Conservation (phyloP, 2,329 filamentous ascomycete genomes). For the Aspergillus japonicus region DNA sequence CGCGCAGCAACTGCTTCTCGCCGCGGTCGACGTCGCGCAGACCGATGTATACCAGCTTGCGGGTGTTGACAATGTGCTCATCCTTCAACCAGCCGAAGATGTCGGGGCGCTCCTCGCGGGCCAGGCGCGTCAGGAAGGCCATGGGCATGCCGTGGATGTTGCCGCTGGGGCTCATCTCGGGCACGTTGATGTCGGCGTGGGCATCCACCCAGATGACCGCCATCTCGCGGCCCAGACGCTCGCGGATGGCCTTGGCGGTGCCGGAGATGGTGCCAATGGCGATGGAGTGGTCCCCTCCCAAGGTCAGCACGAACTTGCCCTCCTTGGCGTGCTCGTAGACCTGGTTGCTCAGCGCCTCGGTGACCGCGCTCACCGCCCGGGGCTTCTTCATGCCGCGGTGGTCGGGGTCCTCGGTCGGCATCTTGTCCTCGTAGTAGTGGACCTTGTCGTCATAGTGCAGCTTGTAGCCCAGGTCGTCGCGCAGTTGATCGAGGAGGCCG, state of each 20-base stretch:
- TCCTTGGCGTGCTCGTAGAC: conserved; percentile 82
- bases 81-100: conserved; percentile 87
- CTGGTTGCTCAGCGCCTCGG: conserved; percentile 72
- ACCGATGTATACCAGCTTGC: conserved; percentile 95
- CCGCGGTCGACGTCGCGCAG: conserved; percentile 87
- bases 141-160: conserved; percentile 99
- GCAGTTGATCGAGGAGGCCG: conserved; percentile 79
- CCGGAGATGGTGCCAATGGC: conserved; percentile 92
- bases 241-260: conserved; percentile 78
- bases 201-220: conserved; percentile 99
- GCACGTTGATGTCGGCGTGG: conserved; percentile 96
- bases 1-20: conserved; percentile 87
- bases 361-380: conserved; percentile 80
- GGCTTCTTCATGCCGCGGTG: conserved; percentile 95
- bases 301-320: conserved; percentile 84
- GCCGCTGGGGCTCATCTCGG: conserved; percentile 82
- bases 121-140: conserved; percentile 82
- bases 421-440: conserved; percentile 75
- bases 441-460: conserved; percentile 80
- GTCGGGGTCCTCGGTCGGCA: conserved; percentile 69
- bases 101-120: conserved; percentile 70
- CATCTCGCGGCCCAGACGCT: conserved; percentile 77
- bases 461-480: conserved; percentile 82
- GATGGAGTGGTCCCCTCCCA: conserved; percentile 95
- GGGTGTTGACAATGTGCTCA: conserved; percentile 58